Evolutionary conservation across 495 filamentous ascomycete species (phyloP).

Genomic region (Hypoxylon subgilvum): DNA sequence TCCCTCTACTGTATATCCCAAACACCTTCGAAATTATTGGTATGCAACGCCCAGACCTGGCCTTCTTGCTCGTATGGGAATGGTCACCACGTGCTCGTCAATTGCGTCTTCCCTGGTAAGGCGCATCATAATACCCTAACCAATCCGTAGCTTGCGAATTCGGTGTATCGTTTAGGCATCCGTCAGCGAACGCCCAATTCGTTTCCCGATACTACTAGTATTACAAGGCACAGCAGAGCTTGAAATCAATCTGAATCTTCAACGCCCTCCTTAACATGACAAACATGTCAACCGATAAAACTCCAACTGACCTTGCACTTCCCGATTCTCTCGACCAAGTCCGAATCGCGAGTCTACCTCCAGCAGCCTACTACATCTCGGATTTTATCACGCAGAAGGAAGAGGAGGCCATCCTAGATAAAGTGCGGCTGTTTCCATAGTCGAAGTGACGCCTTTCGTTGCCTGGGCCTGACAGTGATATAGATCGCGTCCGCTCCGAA

Average conservation of each 20-base stretch:
- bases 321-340: conserved; percentile 56
- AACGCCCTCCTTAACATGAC: conserved; percentile 16
- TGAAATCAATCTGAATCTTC: conserved; percentile 19
- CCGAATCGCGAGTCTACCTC: conserved; percentile 65
- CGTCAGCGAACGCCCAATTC: conserved; percentile 17
- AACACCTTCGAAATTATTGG: conserved; percentile 29
- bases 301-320: conserved; percentile 28
- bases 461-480: conserved; percentile 2
- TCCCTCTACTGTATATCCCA: conserved; percentile 30
- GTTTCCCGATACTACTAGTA: conserved; percentile 3
- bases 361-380: conserved; percentile 81
- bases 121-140: conserved; percentile 13
- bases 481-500: conserved; percentile 67
- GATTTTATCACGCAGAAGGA: conserved; percentile 83
- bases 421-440: conserved; percentile 52
- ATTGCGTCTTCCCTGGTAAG: conserved; percentile 17
- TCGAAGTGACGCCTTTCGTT: background rate
- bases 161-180: conserved; percentile 1
- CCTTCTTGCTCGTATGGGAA: conserved; percentile 16
- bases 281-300: conserved; percentile 3
- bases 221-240: conserved; percentile 19
- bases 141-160: conserved; percentile 1
- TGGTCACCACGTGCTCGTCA: conserved; percentile 10
- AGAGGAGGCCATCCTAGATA: conserved; percentile 71
- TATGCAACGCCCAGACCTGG: conserved; percentile 24